Conservation (phyloP, 495 filamentous ascomycete genomes). For the Polyplosphaeria fusca region DNA sequence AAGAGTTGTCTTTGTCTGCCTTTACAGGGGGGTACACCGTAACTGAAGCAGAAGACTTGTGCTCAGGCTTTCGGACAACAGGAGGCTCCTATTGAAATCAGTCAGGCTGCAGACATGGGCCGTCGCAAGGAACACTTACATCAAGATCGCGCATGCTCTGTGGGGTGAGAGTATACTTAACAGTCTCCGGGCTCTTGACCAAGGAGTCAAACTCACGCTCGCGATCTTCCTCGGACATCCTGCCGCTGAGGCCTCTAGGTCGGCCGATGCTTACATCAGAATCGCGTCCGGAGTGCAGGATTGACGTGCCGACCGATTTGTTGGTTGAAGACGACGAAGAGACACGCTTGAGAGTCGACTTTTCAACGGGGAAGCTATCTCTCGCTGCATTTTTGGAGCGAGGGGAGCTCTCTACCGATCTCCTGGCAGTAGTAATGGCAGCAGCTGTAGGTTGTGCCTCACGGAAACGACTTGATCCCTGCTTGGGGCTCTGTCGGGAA, state of each 20-base stretch:
- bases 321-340: constrained; percentile 27
- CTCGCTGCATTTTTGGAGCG: constrained; percentile 10
- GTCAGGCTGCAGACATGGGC: not conserved
- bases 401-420: constrained; percentile 9
- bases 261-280: constrained; percentile 25
- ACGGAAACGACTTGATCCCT: constrained; percentile 6
- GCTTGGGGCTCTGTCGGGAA: constrained; percentile 4
- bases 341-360: constrained; percentile 22
- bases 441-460: constrained; percentile 9
- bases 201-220: constrained; percentile 73
- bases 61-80: constrained; percentile 13
- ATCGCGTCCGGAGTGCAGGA: constrained; percentile 22
- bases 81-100: constrained; percentile 17
- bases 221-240: constrained; percentile 47
- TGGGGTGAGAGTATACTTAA: constrained; percentile 91
- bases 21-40: constrained; percentile 29
- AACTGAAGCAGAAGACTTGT: constrained; percentile 15
- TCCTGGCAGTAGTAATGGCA: not conserved
- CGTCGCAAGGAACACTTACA: constrained; percentile 49
- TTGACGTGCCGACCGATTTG: constrained; percentile 25
- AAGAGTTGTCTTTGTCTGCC: constrained; percentile 17
- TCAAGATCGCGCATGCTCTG: constrained; percentile 83
- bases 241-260: constrained; percentile 21
- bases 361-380: constrained; percentile 14
- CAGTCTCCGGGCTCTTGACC: constrained; percentile 84